Conservation (phyloP, 2,329 filamentous ascomycete genomes). For the Grosmannia penicillata region DNA sequence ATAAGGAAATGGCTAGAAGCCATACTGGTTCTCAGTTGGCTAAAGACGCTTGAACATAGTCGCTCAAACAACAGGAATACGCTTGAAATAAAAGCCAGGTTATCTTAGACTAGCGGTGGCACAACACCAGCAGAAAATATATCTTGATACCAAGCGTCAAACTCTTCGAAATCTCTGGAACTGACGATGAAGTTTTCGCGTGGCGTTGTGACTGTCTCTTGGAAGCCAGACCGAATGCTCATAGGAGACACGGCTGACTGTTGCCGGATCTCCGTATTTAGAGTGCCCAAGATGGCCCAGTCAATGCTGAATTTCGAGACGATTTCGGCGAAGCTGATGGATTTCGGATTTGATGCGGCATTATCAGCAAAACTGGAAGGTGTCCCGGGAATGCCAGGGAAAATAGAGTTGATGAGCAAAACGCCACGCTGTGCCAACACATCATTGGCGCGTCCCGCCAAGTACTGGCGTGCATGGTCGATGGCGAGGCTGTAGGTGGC, state of each 20-base stretch:
- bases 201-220: neutral
- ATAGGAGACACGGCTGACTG: neutral
- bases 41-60: too few species aligned
- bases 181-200: neutral
- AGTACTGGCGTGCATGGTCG: conserved; percentile 7
- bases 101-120: neutral
- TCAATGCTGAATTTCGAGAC: conserved; percentile 8
- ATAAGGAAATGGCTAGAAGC: too few species aligned
- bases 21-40: too few species aligned
- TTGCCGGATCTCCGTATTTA: conserved; percentile 5
- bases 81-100: neutral
- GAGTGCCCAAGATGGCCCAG: conserved; percentile 9
- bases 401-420: conserved; percentile 11
- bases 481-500: conserved; percentile 8
- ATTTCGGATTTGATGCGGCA: neutral
- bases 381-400: neutral
- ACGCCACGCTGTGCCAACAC: conserved; percentile 11
- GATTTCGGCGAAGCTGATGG: conserved; percentile 9
- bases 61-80: too few species aligned
- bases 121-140: conserved; percentile 6
- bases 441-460: conserved; percentile 9
- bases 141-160: conserved; percentile 11
- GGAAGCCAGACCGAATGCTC: neutral
- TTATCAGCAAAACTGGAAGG: too few species aligned
- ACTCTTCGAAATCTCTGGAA: conserved; percentile 7